A percentile compares a stretch with the other conserved stretches of the same genome.
Conservation (phyloP, 306 rosid species). For the Bauhinia variegata region DNA sequence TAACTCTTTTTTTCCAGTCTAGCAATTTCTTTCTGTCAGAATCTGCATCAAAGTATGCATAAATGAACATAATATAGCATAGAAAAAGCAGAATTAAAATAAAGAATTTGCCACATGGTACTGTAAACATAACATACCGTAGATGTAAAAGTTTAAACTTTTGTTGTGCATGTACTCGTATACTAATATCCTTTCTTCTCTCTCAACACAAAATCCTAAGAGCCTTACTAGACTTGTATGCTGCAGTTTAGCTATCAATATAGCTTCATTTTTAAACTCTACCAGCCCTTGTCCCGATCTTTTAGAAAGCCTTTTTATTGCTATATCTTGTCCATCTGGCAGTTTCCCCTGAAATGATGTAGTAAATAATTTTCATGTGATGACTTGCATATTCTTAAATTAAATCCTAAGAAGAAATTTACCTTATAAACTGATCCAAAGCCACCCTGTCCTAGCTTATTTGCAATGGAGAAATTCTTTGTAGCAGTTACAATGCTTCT, state of each 20-base stretch:
- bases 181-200: constrained; percentile 9
- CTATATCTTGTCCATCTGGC: not conserved
- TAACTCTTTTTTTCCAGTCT: constrained; percentile 33
- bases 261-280: not conserved
- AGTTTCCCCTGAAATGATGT: constrained; percentile 1
- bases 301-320: constrained; percentile 2
- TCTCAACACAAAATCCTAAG: not conserved
- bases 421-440: constrained; percentile 41
- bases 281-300: constrained; percentile 1
- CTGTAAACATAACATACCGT: not conserved
- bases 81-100: too few relatives aligned
- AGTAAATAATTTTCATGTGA: not conserved
- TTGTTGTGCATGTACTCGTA: constrained; percentile 10
- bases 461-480: constrained; percentile 25
- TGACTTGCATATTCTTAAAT: not conserved
- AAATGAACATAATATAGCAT: constrained; percentile 37
- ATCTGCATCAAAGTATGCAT: constrained; percentile 2
- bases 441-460: constrained; percentile 37
- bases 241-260: not conserved
- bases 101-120: too few relatives aligned
- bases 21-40: not conserved
- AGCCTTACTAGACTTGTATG: not conserved
- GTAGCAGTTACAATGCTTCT: constrained; percentile 36
- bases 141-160: not conserved
- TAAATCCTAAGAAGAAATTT: not conserved